Percentiles rank a stretch among this genome's conserved stretches.
phyloP scores from a whole-genome alignment of 257 asterid species.

The Nicotiana attenuata region DNA sequence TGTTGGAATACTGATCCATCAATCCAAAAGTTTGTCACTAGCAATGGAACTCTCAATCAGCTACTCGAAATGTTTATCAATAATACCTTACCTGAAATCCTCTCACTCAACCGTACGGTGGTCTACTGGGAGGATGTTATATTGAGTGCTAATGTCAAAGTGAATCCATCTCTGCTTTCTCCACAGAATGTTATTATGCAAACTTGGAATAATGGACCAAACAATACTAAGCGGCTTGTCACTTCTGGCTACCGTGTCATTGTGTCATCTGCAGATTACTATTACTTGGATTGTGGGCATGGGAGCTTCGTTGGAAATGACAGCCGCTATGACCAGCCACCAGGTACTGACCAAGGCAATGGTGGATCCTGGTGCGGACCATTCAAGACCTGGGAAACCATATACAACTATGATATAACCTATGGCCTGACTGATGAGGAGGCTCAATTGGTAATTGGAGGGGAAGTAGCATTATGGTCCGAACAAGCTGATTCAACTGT shows the following conservation, averaged over 20 bases:
- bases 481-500: constrained; percentile 90
- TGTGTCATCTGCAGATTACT: constrained; percentile 71
- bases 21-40: constrained; percentile 44
- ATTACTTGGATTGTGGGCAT: constrained; percentile 90
- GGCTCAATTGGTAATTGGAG: constrained; percentile 69
- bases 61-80: constrained; percentile 57
- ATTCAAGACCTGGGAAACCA: constrained; percentile 84
- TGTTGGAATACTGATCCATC: constrained; percentile 76
- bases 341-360: constrained; percentile 47
- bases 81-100: constrained; percentile 63
- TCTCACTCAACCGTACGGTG: constrained; percentile 65
- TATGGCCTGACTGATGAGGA: constrained; percentile 52
- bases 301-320: constrained; percentile 70
- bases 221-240: constrained; percentile 57
- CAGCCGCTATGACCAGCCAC: constrained; percentile 49
- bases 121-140: constrained; percentile 92
- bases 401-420: constrained; percentile 77
- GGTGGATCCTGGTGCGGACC: constrained; percentile 98
- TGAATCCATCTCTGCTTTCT: constrained; percentile 54
- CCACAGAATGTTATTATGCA: constrained; percentile 56
- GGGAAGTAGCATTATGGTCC: constrained; percentile 89
- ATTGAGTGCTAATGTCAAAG: constrained; percentile 43
- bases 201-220: constrained; percentile 82
- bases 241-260: constrained; percentile 62
- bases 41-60: constrained; percentile 67